Evolutionary conservation across 2,329 filamentous ascomycete species (phyloP).

Genomic region (Chrysosporium keratinophilum): DNA sequence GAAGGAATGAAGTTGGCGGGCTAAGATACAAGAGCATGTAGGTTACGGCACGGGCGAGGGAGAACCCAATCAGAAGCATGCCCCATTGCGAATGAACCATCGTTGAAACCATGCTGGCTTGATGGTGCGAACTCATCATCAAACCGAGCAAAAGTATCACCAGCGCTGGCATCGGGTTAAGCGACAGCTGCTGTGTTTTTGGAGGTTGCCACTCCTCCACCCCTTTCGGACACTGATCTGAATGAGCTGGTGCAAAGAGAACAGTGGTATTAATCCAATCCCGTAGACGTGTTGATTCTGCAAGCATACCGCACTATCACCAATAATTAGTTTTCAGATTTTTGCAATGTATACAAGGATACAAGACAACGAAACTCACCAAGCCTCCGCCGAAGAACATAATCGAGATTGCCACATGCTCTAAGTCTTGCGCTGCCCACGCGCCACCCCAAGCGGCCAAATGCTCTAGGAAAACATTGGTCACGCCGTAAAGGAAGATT

Average conservation of each 20-base stretch:
- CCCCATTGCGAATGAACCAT: constrained; percentile 97
- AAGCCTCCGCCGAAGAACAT: constrained; percentile 89
- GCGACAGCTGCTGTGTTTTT: constrained; percentile 59
- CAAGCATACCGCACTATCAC: constrained; percentile 63
- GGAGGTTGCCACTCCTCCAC: constrained; percentile 49
- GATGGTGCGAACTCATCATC: constrained; percentile 93
- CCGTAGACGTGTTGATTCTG: constrained; percentile 63
- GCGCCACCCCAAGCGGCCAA: constrained; percentile 58
- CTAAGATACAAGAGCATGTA: constrained; percentile 71
- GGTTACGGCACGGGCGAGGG: constrained; percentile 65
- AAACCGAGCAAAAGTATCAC: constrained; percentile 78
- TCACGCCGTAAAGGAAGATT: constrained; percentile 80
- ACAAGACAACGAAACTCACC: constrained; percentile 38
- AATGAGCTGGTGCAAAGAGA: constrained; percentile 18
- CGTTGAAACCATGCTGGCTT: constrained; percentile 68
- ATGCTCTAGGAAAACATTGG: constrained; percentile 89
- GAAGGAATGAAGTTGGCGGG: constrained; percentile 68
- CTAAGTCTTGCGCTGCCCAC: constrained; percentile 72
- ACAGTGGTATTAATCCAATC: constrained; percentile 44
- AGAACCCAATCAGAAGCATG: constrained; percentile 67
- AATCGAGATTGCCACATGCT: constrained; percentile 85
- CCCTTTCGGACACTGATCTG: constrained; percentile 13
- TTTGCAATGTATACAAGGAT: not conserved
- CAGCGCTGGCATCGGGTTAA: constrained; percentile 81
- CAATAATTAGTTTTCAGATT: constrained; percentile 16